Evolutionary conservation across 2,329 filamentous ascomycete genomes (phyloP), one percentile per base, ranked within the genome.

Genomic region (Verticillium nonalfalfae): DNA sequence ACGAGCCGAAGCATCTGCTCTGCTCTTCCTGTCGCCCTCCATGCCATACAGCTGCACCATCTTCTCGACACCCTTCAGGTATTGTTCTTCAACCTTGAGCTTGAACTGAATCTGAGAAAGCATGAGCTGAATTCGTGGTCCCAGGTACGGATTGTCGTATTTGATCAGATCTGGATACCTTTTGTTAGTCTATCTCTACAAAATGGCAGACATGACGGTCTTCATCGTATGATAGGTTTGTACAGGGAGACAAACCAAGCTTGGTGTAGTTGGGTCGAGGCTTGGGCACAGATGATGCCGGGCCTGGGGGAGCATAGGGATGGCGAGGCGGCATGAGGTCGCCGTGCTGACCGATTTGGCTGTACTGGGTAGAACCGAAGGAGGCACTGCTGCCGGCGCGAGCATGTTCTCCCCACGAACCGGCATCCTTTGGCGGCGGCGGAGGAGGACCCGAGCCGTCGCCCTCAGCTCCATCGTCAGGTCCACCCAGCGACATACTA

Each of bases 81-180:
- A 99, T 77, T 99, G 95, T 74, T 97, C 96, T 75, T 99, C 95
- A 34, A 99, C 95, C 67, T 95, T 97, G 64, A 99, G 85, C 79
- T 99, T 99, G 81, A 99, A 99, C 76, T 98, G 93, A 66, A 99
- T 89, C 76, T 99, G 95, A 57, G 95, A 96, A 71, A 99, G 81
- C 95, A 99, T 99, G 71, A 98, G 90, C 79, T 99, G 95, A 71
- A 99, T 99, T 68, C 96, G 93, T 63, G 95, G 94, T 38, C 95
- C 95, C 65, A 99, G 88, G 74, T 97, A 91, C 18, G 91, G 90
- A 36, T 93, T 97, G 73, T 99, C 95, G 78, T 96, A 97, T 86
- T 98, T 98, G 79, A 99, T 97, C 65, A 99, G 81, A 77, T 99
- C 95, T 97, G 63, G 31, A 2, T 18, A 54, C 2, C 38, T 50